Conservation (phyloP, 2,329 filamentous ascomycete genomes). For the Fusarium albidum region DNA sequence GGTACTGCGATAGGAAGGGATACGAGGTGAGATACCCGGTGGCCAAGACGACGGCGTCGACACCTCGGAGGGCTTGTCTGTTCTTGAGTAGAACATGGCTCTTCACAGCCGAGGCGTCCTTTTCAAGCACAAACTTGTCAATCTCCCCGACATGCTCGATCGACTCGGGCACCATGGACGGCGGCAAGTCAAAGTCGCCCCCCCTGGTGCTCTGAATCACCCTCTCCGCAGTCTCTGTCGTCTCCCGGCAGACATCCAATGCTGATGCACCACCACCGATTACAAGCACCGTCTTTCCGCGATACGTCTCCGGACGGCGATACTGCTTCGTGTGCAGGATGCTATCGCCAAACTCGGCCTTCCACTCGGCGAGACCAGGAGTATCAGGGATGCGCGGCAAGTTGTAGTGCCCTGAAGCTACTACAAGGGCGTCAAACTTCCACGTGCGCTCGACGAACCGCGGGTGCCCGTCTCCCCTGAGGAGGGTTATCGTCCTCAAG, state of each 20-base stretch:
- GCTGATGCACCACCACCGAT: conserved; percentile 61
- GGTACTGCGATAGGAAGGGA: conserved; percentile 66
- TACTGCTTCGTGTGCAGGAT: conserved; percentile 79
- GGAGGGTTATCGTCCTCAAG: conserved; percentile 57
- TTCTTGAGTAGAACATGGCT: conserved; percentile 61
- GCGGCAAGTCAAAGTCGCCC: conserved; percentile 66
- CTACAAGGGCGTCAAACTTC: conserved; percentile 70
- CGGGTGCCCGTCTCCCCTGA: conserved; percentile 30
- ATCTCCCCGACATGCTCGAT: conserved; percentile 62
- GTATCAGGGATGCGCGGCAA: conserved; percentile 69
- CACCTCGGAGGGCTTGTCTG: conserved; percentile 59
- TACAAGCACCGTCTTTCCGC: conserved; percentile 59
- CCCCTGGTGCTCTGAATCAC: conserved; percentile 61
- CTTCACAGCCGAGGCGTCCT: conserved; percentile 50
- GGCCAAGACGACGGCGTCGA: conserved; percentile 70
- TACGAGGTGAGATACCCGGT: conserved; percentile 75
- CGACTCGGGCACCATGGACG: conserved; percentile 60
- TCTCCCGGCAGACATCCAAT: conserved; percentile 52
- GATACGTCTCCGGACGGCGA: conserved; percentile 66
- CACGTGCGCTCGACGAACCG: conserved; percentile 42
- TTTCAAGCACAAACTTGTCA: conserved; percentile 48
- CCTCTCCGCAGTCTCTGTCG: conserved; percentile 46
- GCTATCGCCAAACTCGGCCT: conserved; percentile 57
- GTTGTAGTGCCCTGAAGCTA: conserved; percentile 73
- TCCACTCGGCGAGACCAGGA: conserved; percentile 66